These are phyloP conservation scores for Kurtzmaniella quercitrusa DNA, from an alignment of 1,139 yeast species.

Conservation along the genomic window DNA sequence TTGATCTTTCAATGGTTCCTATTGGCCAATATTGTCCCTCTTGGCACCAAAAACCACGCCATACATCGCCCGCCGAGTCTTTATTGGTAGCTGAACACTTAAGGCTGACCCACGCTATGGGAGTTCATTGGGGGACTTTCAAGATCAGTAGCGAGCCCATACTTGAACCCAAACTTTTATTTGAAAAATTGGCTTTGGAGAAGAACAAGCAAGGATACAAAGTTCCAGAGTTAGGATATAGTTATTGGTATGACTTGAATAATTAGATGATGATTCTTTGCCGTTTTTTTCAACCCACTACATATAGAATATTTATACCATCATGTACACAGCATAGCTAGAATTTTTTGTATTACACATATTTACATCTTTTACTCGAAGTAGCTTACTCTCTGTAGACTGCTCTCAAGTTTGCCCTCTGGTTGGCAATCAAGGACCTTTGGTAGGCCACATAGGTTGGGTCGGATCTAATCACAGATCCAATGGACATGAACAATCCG, in stretches of 20 bases:
- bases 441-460: slow-evolving; percentile 41
- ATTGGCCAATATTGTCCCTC: slow-evolving; percentile 95
- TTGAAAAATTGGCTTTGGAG: slow-evolving; percentile 21
- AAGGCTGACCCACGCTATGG: slow-evolving; percentile 61
- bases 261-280: slow-evolving; percentile 1
- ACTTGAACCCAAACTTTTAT: slow-evolving; percentile 63
- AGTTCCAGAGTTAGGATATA: slow-evolving; percentile 42
- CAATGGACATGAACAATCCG: slow-evolving; percentile 93
- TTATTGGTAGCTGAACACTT: slow-evolving; percentile 62
- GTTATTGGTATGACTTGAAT: slow-evolving; percentile 33
- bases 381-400: slow-evolving; percentile 15
- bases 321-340: not conserved
- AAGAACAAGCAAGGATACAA: slow-evolving; percentile 15
- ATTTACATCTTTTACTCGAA: not conserved
- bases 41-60: slow-evolving; percentile 92
- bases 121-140: slow-evolving; percentile 97
- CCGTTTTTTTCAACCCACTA: not conserved
- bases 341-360: not conserved
- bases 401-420: slow-evolving; percentile 33
- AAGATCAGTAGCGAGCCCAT: slow-evolving; percentile 84
- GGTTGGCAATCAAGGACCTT: slow-evolving; percentile 32
- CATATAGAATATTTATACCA: not conserved
- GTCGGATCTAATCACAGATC: slow-evolving; percentile 87
- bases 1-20: slow-evolving; percentile 71
- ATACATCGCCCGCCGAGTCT: slow-evolving; percentile 78